Base-by-base conservation (phyloP, 345 rosid species). In the Cardamine occulta region DNA sequence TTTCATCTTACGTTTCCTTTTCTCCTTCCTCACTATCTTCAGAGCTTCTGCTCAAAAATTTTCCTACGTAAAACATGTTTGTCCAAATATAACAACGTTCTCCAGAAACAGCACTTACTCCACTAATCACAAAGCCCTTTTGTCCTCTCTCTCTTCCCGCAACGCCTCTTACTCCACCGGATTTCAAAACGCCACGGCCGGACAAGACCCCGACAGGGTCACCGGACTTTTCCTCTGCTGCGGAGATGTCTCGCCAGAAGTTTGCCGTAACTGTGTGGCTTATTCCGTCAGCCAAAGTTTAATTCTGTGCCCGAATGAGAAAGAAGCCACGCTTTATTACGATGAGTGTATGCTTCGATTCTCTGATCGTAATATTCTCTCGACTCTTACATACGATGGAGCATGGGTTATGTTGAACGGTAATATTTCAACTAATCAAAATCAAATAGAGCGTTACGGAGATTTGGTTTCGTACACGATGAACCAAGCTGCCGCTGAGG, bases 141-240 rank as follows among this genome's bases (percentile, higher is more conserved):
- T 73, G 18, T 66, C 73, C 0, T 57, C 40, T 24, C 57, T 74
- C 1, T 35, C 79, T 57, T 58, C 73, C 42, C 37, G 0, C 9
- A 48, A 57, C 44, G 65, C 66, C 21, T 66, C 72, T 11, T 66
- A 45, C 59, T 45, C 60, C n/a, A 67, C 66, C n/a, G 56, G 71
- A 44, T 88, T 84, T 71, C 83, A 68, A 72, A 88, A 78, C 28
- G 78, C 66, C 28, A 39, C 39, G 1, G 47, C 28, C 0, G 78
- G 78, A 2, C 28, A 65, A 45, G 49, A 3, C 12, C 78, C 78
- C 2, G 37, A 74, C 28, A 55, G 4, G 8, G 48, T 65, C 80
- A 79, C 81, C 7, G 85, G 85, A n/a, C 73, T 77, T 63, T 84
- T 81, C 51, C 84, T 79, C 26, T 82, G 87, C 75, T 80, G 76